These are phyloP conservation scores for Agrostemma githago DNA, from an alignment of 148 eudicot species.

Conservation along the genomic window DNA sequence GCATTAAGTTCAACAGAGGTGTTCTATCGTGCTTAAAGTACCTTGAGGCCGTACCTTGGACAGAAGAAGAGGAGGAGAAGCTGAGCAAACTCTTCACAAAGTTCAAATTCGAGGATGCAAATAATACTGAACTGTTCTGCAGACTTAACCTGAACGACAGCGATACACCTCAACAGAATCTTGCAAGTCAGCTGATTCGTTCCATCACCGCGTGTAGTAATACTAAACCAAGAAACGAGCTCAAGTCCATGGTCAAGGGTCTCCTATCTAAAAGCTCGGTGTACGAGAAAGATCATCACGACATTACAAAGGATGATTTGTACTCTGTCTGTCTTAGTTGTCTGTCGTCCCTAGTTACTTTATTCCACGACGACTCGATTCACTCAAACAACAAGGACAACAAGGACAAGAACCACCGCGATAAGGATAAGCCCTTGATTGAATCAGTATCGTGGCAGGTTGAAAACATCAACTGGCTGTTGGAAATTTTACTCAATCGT, in stretches of 20 bases:
- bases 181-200: conserved; percentile 57
- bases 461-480: conserved; percentile 74
- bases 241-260: conserved; percentile 73
- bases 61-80: conserved; percentile 95
- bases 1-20: conserved; percentile 65
- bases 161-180: conserved; percentile 41
- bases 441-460: conserved; percentile 76
- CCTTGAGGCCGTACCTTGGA: conserved; percentile 95
- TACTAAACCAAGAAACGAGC: conserved; percentile 69
- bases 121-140: conserved; percentile 48
- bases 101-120: conserved; percentile 52
- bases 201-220: conserved; percentile 57
- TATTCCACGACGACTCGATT: conserved; percentile 47
- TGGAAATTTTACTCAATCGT: conserved; percentile 73
- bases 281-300: conserved; percentile 53
- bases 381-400: conserved; percentile 22
- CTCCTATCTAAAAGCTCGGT: conserved; percentile 75
- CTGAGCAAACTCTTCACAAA: conserved; percentile 54
- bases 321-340: conserved; percentile 58
- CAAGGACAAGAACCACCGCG: conserved; percentile 19
- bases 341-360: conserved; percentile 38
- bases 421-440: conserved; percentile 43
- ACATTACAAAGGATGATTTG: conserved; percentile 64
- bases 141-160: conserved; percentile 49
- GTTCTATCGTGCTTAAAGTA: conserved; percentile 73